phyloP scores from a whole-genome alignment of 2,329 filamentous ascomycete species.

The Aspergillus clavatus region DNA sequence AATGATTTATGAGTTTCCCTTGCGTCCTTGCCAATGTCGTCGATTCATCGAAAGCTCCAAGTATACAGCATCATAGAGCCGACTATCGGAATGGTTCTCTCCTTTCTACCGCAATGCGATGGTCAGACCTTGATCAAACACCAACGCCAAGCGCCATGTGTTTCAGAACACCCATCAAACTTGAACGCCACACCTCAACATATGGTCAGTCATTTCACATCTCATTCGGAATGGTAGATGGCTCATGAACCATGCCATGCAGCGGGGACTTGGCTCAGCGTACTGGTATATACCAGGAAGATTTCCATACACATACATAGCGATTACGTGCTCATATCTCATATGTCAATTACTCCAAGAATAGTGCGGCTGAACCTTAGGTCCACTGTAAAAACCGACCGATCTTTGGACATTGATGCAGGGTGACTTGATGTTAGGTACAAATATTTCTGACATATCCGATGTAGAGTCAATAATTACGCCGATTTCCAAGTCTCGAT shows the following conservation, averaged over 20 bases:
- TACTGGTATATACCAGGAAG: too few relatives aligned
- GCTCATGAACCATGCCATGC: not conserved
- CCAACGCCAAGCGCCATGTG: not conserved
- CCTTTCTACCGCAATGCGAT: too few relatives aligned
- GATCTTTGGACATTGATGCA: not conserved
- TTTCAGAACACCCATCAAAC: not conserved
- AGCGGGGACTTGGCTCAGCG: too few relatives aligned
- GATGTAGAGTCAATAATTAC: not conserved
- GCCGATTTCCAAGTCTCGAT: not conserved
- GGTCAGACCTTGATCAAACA: too few relatives aligned
- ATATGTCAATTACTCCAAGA: not conserved
- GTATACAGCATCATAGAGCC: too few relatives aligned
- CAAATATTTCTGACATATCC: not conserved
- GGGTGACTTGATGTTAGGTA: not conserved
- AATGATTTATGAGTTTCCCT: too few relatives aligned
- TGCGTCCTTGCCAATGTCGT: too few relatives aligned
- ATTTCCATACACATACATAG: too few relatives aligned
- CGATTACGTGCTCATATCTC: too few relatives aligned
- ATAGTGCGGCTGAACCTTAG: not conserved
- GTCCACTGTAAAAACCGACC: not conserved
- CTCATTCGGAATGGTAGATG: not conserved
- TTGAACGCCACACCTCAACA: not conserved
- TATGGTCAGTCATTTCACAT: not conserved
- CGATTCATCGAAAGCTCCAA: too few relatives aligned
- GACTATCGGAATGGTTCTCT: too few relatives aligned